These are phyloP conservation scores for Vigna mungo DNA, from an alignment of 306 rosid genomes.

Conservation along the genomic window DNA sequence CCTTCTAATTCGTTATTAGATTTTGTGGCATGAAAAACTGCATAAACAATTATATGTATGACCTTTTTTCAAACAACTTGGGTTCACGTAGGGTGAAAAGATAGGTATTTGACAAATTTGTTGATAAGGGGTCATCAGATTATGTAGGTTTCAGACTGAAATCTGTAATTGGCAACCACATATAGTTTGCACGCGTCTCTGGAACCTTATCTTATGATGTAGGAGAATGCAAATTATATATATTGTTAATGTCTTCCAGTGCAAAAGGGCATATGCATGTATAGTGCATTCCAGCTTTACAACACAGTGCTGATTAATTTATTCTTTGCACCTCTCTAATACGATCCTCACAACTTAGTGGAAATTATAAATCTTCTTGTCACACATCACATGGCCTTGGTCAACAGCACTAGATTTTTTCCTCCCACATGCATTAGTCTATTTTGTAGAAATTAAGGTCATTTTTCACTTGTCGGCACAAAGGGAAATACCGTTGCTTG, in stretches of 20 bases:
- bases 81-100: not conserved
- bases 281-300: constrained; percentile 51
- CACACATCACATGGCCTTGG: constrained; percentile 1
- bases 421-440: not conserved
- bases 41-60: not conserved
- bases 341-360: not conserved
- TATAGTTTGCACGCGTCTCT: not conserved
- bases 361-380: constrained; percentile 4
- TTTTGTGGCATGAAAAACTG: not conserved
- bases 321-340: constrained; percentile 19
- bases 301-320: constrained; percentile 27
- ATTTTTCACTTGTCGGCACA: not conserved
- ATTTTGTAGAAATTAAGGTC: not conserved
- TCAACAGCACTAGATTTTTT: not conserved
- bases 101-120: constrained; percentile 28
- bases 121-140: constrained; percentile 17
- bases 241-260: constrained; percentile 37
- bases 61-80: not conserved
- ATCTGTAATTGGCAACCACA: not conserved
- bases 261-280: constrained; percentile 27
- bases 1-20: not conserved
- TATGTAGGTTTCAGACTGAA: not conserved
- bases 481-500: not conserved
- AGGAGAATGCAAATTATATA: not conserved
- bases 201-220: constrained; percentile 32